Evolutionary conservation across 768 basidiomycete genomes (phyloP).

Genomic region (Podaxis pistillaris): DNA sequence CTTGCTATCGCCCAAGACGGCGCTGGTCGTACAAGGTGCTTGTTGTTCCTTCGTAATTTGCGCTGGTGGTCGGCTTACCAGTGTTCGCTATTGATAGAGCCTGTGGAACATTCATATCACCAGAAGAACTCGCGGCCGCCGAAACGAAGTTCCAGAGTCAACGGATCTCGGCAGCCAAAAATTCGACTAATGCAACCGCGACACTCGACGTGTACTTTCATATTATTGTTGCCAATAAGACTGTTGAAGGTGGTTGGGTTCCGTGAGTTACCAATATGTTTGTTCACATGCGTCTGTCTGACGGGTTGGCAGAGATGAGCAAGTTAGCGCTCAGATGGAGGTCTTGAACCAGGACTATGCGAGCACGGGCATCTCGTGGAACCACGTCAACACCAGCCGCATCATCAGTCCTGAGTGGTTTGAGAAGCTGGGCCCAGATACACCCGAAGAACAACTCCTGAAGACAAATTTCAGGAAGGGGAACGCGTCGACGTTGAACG

Average conservation of each 20-base stretch:
- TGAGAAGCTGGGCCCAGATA: constrained; percentile 37
- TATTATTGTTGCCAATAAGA: constrained; percentile 39
- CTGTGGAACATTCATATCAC: constrained; percentile 37
- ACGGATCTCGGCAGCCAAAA: constrained; percentile 25
- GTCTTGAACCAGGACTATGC: constrained; percentile 43
- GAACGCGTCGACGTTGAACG: constrained; percentile 39
- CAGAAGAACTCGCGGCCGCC: constrained; percentile 28
- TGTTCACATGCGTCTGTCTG: constrained; percentile 10
- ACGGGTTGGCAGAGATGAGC: constrained; percentile 23
- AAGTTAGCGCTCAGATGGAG: constrained; percentile 34
- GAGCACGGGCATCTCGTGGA: constrained; percentile 36
- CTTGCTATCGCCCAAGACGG: not conserved
- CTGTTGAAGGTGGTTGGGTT: constrained; percentile 37
- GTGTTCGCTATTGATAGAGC: constrained; percentile 20
- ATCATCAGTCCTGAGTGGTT: constrained; percentile 49
- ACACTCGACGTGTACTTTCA: constrained; percentile 43
- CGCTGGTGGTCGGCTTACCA: not conserved
- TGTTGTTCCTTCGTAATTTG: not conserved
- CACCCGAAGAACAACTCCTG: constrained; percentile 39
- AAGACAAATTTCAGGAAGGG: constrained; percentile 43
- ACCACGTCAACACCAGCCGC: constrained; percentile 38
- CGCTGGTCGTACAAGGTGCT: not conserved
- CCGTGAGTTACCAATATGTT: constrained; percentile 21
- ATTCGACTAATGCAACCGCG: constrained; percentile 25
- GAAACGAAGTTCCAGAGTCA: constrained; percentile 38